Evolutionary conservation across 148 eudicot species (phyloP), one percentile per base, ranked within the genome.

Genomic region (Diospyros lotus): DNA sequence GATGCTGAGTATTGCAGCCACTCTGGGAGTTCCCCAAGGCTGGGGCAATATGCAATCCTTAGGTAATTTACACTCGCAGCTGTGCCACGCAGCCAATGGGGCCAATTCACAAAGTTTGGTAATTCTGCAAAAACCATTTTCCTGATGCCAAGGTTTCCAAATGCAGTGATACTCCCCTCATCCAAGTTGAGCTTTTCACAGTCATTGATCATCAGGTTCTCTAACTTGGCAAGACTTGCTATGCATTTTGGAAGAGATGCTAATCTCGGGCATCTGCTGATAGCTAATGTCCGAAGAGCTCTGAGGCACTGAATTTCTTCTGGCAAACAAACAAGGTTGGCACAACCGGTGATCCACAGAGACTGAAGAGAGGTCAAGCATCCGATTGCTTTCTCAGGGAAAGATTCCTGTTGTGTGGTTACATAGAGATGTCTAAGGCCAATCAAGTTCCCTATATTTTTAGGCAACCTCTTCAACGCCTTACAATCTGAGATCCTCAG

Each of bases 391-490:
- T 64, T 64, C 11, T 38, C 45, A 3, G 68, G n/a, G 3, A 64
- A 64, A 9, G 5, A 64, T 5, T 9, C 43, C 50, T 64, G 43
- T 13, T 64, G 3, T 64, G 68, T 41, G 8, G 45, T 3, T 40
- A 71, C 5, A 11, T 56, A 58, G 5, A 71, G 74, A 58, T 71
- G 74, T 10, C 64, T 3, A 38, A 71, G 74, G 28, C 64, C 18
- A 42, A 1, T 42, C 15, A 71, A 43, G 54, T 43, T 1, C 39
- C 9, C 58, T 40, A 43, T 8, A 17, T 71, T 9, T 6, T 71
- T 43, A 15, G 74, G 74, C 40, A 71, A 11, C 2, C 50, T 15
- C 64, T 43, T 1, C 14, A 71, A 64, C 0, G 15, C 0, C 1
- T 0, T 0, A 71, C 74, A 71, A 2, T 0, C 0, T 4, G 41